These are phyloP conservation scores for Lagerstroemia fauriei DNA, from an alignment of 441 rosid species.

Conservation along the genomic window DNA sequence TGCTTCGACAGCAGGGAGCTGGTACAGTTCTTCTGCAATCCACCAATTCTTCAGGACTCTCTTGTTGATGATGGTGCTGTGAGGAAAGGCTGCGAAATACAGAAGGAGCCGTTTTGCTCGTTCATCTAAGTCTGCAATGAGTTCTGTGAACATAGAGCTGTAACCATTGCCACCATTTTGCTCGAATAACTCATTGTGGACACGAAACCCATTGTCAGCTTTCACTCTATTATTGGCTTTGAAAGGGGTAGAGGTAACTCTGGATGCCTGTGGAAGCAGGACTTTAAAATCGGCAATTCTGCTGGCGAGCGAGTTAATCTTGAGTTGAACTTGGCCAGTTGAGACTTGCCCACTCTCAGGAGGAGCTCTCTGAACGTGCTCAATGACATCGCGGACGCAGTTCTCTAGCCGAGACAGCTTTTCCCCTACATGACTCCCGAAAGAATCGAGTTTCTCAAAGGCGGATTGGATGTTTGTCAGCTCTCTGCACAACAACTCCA, in stretches of 20 bases:
- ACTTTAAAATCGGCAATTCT: neutral
- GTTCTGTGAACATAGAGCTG: neutral
- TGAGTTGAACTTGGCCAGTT: slow-evolving; percentile 25
- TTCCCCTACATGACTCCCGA: slow-evolving; percentile 10
- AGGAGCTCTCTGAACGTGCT: slow-evolving; percentile 23
- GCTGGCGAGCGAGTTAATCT: neutral
- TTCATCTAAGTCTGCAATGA: neutral
- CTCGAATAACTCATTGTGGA: neutral
- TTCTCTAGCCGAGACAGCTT: slow-evolving; percentile 37
- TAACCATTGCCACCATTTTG: neutral
- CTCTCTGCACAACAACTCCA: slow-evolving; percentile 6
- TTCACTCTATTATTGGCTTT: neutral
- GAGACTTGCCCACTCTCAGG: slow-evolving; percentile 24
- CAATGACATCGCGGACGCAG: slow-evolving; percentile 12
- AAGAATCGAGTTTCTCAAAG: slow-evolving; percentile 11
- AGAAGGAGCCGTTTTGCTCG: neutral
- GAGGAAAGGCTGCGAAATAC: slow-evolving; percentile 41
- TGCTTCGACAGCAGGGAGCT: neutral
- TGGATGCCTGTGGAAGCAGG: slow-evolving; percentile 35
- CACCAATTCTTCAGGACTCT: slow-evolving; percentile 53
- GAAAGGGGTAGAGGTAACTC: neutral
- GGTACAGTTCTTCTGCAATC: slow-evolving; percentile 38
- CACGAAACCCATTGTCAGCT: neutral
- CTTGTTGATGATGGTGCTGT: slow-evolving; percentile 45
- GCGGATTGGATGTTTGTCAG: slow-evolving; percentile 10